These are phyloP conservation scores for Aurinia saxatilis DNA, from an alignment of 345 rosid genomes.

Conservation along the genomic window DNA sequence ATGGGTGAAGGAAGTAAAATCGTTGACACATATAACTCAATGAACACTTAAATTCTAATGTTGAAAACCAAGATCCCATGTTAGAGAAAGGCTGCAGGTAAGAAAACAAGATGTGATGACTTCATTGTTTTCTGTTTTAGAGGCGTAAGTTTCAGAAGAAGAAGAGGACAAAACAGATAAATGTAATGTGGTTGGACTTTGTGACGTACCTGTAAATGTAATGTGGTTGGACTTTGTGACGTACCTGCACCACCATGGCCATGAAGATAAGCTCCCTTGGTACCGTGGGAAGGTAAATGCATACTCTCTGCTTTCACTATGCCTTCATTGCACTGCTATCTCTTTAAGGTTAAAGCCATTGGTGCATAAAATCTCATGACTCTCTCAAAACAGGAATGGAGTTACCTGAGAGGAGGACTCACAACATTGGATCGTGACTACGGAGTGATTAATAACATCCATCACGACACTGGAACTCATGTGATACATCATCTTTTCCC, in stretches of 20 bases:
- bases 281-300: conserved; percentile 72
- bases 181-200: conserved; percentile 75
- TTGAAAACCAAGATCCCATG: too few species aligned
- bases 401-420: conserved; percentile 87
- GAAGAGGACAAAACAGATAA: too few species aligned
- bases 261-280: conserved; percentile 83
- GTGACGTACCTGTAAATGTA: conserved; percentile 88
- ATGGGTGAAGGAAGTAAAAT: too few species aligned
- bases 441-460: conserved; percentile 80
- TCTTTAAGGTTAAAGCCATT: not conserved
- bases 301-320: not conserved
- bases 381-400: conserved; percentile 61
- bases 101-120: too few species aligned
- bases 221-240: too few species aligned
- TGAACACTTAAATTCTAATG: too few species aligned
- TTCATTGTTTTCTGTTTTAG: too few species aligned
- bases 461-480: conserved; percentile 95
- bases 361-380: not conserved
- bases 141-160: too few species aligned
- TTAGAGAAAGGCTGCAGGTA: too few species aligned
- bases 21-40: too few species aligned
- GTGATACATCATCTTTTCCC: conserved; percentile 94
- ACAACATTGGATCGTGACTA: conserved; percentile 85
- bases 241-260: too few species aligned
- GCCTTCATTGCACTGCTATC: not conserved